These are phyloP conservation scores for Aureobasidium sp. DNA, from an alignment of 2,329 filamentous ascomycete genomes.

Conservation along the genomic window DNA sequence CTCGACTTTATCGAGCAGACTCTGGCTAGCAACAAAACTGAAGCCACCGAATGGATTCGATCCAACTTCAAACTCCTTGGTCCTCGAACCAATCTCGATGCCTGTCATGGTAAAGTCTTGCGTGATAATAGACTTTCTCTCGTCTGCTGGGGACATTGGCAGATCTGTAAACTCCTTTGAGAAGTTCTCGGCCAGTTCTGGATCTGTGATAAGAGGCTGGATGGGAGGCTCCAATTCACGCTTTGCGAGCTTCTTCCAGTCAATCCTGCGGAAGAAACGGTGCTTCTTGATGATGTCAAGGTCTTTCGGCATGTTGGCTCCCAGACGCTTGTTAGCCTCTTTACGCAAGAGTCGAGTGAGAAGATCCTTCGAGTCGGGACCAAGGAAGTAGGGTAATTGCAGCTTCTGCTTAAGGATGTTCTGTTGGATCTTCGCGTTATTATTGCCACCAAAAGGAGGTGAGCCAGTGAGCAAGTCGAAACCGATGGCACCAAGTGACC, in stretches of 20 bases:
- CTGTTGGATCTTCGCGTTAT: conserved; percentile 90
- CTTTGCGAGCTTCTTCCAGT: conserved; percentile 81
- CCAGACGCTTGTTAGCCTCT: conserved; percentile 83
- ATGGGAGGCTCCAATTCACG: conserved; percentile 85
- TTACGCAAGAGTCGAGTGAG: conserved; percentile 85
- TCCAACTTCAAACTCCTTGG: conserved; percentile 21
- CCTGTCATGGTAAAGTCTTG: conserved; percentile 16
- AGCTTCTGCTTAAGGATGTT: conserved; percentile 94
- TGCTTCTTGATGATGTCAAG: conserved; percentile 80
- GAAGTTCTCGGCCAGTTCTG: conserved; percentile 95
- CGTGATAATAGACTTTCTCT: conserved; percentile 22
- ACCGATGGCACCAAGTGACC: conserved; percentile 89
- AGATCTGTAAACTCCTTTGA: conserved; percentile 83
- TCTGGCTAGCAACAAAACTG: conserved; percentile 47
- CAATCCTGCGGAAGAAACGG: conserved; percentile 92
- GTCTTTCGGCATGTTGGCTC: conserved; percentile 83
- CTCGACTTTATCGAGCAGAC: conserved; percentile 38
- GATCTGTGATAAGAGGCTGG: conserved; percentile 87
- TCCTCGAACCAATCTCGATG: conserved; percentile 12
- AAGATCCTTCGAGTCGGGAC: conserved; percentile 87
- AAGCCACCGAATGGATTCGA: conserved; percentile 47
- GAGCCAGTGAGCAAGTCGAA: conserved; percentile 89
- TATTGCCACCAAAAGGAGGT: conserved; percentile 83
- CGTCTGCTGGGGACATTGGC: conserved; percentile 65
- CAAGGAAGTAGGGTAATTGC: conserved; percentile 79